Base-by-base conservation (phyloP, 1,284 basidiomycete species). In the Leccinum pallidistipes region DNA sequence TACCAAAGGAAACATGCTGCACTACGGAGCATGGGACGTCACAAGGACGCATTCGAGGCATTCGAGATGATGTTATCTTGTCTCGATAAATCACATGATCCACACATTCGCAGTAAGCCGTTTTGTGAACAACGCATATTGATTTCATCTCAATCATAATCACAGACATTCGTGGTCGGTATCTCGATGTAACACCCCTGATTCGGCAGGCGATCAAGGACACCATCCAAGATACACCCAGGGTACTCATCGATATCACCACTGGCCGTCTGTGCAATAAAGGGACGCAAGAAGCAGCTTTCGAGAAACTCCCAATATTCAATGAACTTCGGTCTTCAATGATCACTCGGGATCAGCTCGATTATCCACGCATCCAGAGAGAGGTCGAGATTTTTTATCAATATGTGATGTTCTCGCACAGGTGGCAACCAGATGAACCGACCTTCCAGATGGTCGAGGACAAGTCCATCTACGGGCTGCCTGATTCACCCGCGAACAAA, bases 351-450 rank as follows among this genome's bases (percentile, higher is more conserved):
- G 51, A 52, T 18, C n/a, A 6, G 16, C 51, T 52, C 11, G 51
- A 52, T n/a, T 11, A 2, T n/a, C 16, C 27, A 32, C 51, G 51
- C 5, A 52, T 52, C 3, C 16, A 52, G n/a, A 31, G 9, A 31
- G 51, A 52, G 29, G n/a, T 52, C 4, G 3, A 52, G 3, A 11
- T 10, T 10, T 52, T 52, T 10, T 52, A 52, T 32, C 24, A 6
- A 18, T 52, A 52, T 18, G 51, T 52, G 3, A 52, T 52, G 51
- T 52, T 31, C 51, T 52, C 51, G 51, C 51, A 52, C 51, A 52
- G 29, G n/a, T 52, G 51, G 51, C 51, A 52, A 27, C n/a, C 10
- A n/a, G 10, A 11, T 7, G 51, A 52, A 32, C 51, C 51, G 31
- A 52, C n/a, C 12, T 52, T 52, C 29, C 27, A 52, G n/a, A 52